Evolutionary conservation across 2,329 filamentous ascomycete genomes (phyloP).

Genomic region (Trichoderma harzianum): DNA sequence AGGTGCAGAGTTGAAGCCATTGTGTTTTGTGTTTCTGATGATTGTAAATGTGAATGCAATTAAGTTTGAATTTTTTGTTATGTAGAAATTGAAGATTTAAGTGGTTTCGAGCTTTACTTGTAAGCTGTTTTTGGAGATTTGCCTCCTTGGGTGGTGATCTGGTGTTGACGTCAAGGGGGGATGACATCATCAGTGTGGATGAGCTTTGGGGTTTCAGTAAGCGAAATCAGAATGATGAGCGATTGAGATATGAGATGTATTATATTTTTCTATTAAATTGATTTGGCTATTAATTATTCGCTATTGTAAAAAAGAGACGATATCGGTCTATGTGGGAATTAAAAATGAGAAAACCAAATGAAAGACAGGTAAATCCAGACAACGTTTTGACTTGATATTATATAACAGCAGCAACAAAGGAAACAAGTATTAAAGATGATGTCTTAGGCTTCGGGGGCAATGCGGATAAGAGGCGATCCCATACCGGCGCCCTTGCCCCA

Average conservation of each 20-base stretch:
- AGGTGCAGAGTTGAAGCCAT: slow-evolving; percentile 5
- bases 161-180: slow-evolving; percentile 8
- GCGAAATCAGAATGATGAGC: background rate
- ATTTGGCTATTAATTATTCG: background rate
- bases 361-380: background rate
- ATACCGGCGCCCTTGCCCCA: slow-evolving; percentile 36
- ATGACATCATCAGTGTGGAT: slow-evolving; percentile 21
- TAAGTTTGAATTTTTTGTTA: background rate
- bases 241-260: background rate
- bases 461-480: slow-evolving; percentile 35
- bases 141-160: background rate
- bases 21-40: background rate
- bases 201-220: background rate
- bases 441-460: slow-evolving; percentile 9
- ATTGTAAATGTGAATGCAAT: background rate
- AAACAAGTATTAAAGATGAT: background rate
- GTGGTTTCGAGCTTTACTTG: background rate
- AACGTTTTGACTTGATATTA: background rate
- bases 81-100: background rate
- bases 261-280: background rate
- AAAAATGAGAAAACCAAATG: background rate
- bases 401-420: background rate
- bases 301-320: background rate
- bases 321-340: background rate
- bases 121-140: background rate